Evolutionary conservation across 2,329 filamentous ascomycete species (phyloP).

Genomic region (Aspergillus sp.): DNA sequence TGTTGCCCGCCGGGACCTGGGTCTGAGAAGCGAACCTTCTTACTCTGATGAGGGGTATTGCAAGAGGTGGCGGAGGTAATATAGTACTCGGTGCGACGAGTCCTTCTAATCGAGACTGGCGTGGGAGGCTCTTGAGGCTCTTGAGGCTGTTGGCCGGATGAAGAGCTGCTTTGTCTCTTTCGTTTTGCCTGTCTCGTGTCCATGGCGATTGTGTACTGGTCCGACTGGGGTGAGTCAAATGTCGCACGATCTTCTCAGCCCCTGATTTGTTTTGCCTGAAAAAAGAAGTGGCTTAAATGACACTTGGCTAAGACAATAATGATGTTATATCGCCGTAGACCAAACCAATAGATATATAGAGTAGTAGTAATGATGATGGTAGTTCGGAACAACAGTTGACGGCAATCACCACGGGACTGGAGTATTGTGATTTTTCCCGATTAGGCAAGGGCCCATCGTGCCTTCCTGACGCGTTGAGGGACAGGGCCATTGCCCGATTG

Average conservation of each 20-base stretch:
- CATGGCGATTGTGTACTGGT: conserved; percentile 20
- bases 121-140: conserved; percentile 1
- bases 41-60: conserved; percentile 38
- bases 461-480: conserved; percentile 21
- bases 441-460: conserved; percentile 10
- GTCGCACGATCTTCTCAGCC: neutral
- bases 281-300: neutral
- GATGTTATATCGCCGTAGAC: neutral
- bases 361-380: neutral
- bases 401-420: conserved; percentile 1
- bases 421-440: conserved; percentile 14
- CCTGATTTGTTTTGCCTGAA: neutral
- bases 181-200: conserved; percentile 27
- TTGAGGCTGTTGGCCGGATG: conserved; percentile 8
- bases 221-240: neutral
- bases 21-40: conserved; percentile 51
- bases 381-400: neutral
- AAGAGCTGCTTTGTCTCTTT: conserved; percentile 31
- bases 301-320: neutral
- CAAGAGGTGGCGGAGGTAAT: conserved; percentile 2
- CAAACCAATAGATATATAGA: neutral
- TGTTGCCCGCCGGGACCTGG: conserved; percentile 35
- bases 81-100: conserved; percentile 3
- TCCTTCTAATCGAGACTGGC: conserved; percentile 4
- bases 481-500: conserved; percentile 15